Conservation (phyloP, 2,329 filamentous ascomycete genomes). For the Paecilomyces formosus region DNA sequence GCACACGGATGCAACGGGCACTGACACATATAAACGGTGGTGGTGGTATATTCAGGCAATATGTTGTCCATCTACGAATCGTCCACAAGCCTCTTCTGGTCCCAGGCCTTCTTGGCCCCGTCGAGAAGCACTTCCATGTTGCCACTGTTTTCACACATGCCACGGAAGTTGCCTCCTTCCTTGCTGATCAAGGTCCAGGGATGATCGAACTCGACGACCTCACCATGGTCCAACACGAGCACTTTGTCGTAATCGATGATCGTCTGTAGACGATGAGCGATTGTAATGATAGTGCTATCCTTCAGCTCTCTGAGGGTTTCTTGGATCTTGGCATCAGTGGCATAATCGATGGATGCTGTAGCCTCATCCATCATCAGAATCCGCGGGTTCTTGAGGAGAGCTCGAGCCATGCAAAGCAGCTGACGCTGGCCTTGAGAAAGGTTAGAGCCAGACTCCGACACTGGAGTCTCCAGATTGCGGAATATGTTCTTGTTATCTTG, state of each 20-base stretch:
- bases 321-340: conserved; percentile 91
- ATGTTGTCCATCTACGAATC: conserved; percentile 13
- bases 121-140: conserved; percentile 52
- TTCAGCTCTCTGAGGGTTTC: conserved; percentile 89
- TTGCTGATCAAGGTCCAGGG: conserved; percentile 73
- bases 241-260: conserved; percentile 99
- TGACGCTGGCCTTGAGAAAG: conserved; percentile 94
- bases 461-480: conserved; percentile 71
- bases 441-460: conserved; percentile 88
- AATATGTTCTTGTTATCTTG: conserved; percentile 91
- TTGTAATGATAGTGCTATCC: conserved; percentile 85
- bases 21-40: not conserved
- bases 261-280: conserved; percentile 89
- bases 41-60: not conserved
- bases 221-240: conserved; percentile 81
- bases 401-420: conserved; percentile 84
- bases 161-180: conserved; percentile 57
- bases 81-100: conserved; percentile 40
- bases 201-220: conserved; percentile 83
- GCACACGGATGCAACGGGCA: not conserved
- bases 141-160: conserved; percentile 64
- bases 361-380: conserved; percentile 99
- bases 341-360: conserved; percentile 94
- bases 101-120: conserved; percentile 46
- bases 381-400: conserved; percentile 81